A percentile compares a stretch with the other conserved stretches of the same genome.
Evolutionary conservation across 352 stramenopile genomes (phyloP).

Genomic region (Globisporangium nodosum): DNA sequence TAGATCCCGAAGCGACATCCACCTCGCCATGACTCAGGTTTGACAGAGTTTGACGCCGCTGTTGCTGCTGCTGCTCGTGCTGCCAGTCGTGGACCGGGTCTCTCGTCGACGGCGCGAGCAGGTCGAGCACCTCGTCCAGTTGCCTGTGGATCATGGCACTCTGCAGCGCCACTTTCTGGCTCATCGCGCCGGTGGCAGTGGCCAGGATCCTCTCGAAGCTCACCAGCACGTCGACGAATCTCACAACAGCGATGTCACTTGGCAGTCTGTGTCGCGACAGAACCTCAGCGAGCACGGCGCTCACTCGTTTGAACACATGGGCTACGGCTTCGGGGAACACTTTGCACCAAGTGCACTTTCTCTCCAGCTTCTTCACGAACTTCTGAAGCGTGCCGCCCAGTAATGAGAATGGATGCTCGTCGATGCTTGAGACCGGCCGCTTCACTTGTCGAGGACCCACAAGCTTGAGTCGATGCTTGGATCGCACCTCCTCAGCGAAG

Average conservation of each 20-base stretch:
- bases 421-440: neutral
- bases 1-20: too few relatives aligned
- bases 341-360: neutral
- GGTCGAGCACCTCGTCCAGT: conserved; percentile 4
- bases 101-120: neutral
- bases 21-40: too few relatives aligned
- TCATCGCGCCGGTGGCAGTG: neutral
- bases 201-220: conserved; percentile 7
- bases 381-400: neutral
- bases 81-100: conserved; percentile 4
- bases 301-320: conserved; percentile 1
- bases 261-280: neutral
- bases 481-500: neutral
- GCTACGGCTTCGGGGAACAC: neutral
- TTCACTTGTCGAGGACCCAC: neutral
- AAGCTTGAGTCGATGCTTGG: neutral
- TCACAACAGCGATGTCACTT: conserved; percentile 1
- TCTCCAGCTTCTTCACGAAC: neutral
- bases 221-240: conserved; percentile 5
- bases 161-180: conserved; percentile 1
- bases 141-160: conserved; percentile 1
- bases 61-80: neutral
- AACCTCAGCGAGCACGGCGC: neutral
- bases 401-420: neutral
- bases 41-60: neutral